Base-by-base conservation (phyloP, 805 yeast species). In the Pichia heedii region DNA sequence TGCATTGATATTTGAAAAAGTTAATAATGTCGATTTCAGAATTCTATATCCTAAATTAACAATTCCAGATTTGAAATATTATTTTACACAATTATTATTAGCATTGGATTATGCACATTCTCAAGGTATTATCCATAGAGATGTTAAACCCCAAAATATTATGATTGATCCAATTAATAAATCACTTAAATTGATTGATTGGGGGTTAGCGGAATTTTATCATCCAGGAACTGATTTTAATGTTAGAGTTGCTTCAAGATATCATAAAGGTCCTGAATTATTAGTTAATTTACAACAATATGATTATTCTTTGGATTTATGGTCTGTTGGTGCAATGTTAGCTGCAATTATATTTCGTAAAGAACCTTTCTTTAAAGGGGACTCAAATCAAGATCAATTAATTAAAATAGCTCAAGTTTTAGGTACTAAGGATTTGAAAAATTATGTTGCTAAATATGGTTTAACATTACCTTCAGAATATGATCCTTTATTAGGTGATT, bases 171-270 rank as follows among this genome's bases (percentile, higher is more conserved):
- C 87, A 48, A 66, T 70, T 22, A 61, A 58, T 37, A 74, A 72
- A 51, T 66, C 69, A 34, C 66, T 88, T 56, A 74, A 90, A 54
- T 73, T 88, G 44, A 88, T 88, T 50, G 96, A 88, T 66, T 88
- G 96, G 96, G 96, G 96, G 15, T 67, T 88, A 48, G 96, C 96
- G 8, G 96, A 88, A 61, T 88, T 84, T 58, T 88, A 88, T 63
- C 96, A 88, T 58, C 81, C 84, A 3, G 93, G 90, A 5, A 84
- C 83, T 40, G 94, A 86, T 52, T 88, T 85, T 65, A 88, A 88
- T 56, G 95, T 86, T 20, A 73, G 96, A 48, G 96, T 88, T 30
- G 96, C 96, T 0, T 83, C 94, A 6, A 75, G 96, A 47, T 87
- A 85, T 63, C 87, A 82, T 65, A 88, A 88, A 66, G 96, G 95